Conservation (phyloP, 345 rosid genomes). For the Geranium rotundifolium region DNA sequence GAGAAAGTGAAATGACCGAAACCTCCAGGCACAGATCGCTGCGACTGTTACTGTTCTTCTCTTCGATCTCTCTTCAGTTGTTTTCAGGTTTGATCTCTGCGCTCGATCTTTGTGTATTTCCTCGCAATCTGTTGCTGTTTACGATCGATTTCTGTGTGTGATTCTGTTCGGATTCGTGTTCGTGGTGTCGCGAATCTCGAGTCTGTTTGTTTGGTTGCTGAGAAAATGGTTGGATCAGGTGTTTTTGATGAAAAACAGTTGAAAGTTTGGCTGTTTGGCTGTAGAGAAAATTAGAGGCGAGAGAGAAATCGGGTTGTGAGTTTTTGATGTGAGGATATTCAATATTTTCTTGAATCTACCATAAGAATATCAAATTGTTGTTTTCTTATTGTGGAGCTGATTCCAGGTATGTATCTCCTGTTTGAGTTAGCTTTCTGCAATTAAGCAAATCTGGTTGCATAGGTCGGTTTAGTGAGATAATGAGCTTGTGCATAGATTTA, state of each 20-base stretch:
- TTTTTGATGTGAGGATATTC: too few species aligned
- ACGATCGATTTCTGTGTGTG: neutral
- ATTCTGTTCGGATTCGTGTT: neutral
- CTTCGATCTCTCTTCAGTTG: slow-evolving; percentile 34
- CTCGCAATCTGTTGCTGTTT: neutral
- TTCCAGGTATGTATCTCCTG: neutral
- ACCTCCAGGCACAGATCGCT: slow-evolving; percentile 23
- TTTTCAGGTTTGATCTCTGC: slow-evolving; percentile 36
- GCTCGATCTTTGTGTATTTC: neutral
- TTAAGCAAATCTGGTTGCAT: neutral
- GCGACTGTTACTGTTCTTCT: slow-evolving; percentile 21
- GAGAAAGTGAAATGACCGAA: slow-evolving; percentile 23
- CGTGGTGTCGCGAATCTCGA: neutral
- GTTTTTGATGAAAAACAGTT: neutral
- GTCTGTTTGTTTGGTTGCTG: neutral
- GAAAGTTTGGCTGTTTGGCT: neutral
- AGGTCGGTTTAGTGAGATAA: neutral
- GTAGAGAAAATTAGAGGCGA: neutral
- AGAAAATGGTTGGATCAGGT: neutral
- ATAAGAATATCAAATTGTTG: too few species aligned
- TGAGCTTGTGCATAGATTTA: neutral
- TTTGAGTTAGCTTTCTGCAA: neutral
- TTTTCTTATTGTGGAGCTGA: neutral
- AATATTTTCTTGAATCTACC: neutral
- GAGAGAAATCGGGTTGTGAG: neutral